Percentiles rank a stretch among this genome's conserved stretches.
phyloP scores from a whole-genome alignment of 192 early-diverging fungal genomes.

The Gonapodya prolifera region DNA sequence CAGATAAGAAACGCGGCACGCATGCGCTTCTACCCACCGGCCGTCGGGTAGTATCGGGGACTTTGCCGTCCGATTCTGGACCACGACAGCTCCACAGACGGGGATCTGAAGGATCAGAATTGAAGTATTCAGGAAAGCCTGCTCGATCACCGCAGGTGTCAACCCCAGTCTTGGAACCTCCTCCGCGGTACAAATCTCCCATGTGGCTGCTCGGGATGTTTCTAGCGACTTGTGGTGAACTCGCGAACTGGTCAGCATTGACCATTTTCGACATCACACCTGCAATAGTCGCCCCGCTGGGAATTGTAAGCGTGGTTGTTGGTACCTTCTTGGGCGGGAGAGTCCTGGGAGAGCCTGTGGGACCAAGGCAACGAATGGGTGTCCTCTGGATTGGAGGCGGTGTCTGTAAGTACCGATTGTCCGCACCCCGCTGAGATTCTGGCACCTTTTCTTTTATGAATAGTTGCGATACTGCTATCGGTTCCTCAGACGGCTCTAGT shows the following conservation, averaged over 20 bases:
- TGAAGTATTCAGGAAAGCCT: neutral
- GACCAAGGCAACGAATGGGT: neutral
- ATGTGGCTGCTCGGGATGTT: neutral
- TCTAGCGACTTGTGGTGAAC: neutral
- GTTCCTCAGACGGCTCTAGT: neutral
- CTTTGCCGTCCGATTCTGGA: neutral
- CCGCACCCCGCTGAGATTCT: neutral
- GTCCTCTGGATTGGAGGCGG: neutral
- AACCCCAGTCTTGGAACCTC: no score
- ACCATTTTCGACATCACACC: neutral
- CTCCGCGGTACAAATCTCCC: neutral
- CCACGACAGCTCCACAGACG: neutral
- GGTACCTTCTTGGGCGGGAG: neutral
- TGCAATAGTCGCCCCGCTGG: constrained; percentile 1
- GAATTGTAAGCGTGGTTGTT: neutral
- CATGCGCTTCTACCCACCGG: neutral
- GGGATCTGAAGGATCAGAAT: neutral
- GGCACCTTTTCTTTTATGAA: neutral
- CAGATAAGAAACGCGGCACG: neutral
- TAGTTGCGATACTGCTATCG: neutral
- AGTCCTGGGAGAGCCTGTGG: neutral
- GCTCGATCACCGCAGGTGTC: no score
- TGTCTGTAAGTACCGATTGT: neutral
- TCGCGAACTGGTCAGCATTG: neutral
- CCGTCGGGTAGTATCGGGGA: neutral